These are phyloP conservation scores for Rutstroemia sp. DNA, from an alignment of 2,329 filamentous ascomycete species.

Conservation along the genomic window DNA sequence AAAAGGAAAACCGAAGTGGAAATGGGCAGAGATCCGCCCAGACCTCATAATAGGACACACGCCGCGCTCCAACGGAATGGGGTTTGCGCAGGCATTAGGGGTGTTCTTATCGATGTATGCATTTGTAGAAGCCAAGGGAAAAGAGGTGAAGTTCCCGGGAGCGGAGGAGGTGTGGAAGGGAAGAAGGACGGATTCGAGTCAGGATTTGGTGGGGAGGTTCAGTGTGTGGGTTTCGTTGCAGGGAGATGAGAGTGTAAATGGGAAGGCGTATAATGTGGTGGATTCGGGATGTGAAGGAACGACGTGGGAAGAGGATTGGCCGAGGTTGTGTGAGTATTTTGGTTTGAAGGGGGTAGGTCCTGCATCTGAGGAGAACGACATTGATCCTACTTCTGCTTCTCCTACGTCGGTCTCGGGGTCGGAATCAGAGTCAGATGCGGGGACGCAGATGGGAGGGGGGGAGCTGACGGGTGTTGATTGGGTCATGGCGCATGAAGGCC, in stretches of 20 bases:
- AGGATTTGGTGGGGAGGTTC: conserved; percentile 33
- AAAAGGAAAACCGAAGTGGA: conserved; percentile 33
- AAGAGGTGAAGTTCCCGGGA: conserved; percentile 32
- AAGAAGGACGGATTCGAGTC: conserved; percentile 32
- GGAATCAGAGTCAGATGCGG: not conserved
- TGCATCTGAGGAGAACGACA: conserved; percentile 3
- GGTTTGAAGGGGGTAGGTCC: conserved; percentile 36
- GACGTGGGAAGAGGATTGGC: conserved; percentile 39
- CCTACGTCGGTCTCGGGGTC: too few species aligned
- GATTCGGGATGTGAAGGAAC: conserved; percentile 30
- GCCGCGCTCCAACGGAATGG: conserved; percentile 37
- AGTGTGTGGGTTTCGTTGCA: conserved; percentile 36
- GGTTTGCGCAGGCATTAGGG: conserved; percentile 34
- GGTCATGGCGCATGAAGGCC: not conserved
- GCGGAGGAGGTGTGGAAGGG: conserved; percentile 29
- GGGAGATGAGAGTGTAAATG: conserved; percentile 3
- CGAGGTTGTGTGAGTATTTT: conserved; percentile 39
- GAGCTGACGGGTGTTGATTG: not conserved
- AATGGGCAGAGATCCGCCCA: conserved; percentile 37
- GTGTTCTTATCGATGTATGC: conserved; percentile 33
- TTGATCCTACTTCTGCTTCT: too few species aligned
- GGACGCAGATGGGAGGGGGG: conserved; percentile 24
- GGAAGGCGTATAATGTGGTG: conserved; percentile 36
- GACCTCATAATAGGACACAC: conserved; percentile 38
- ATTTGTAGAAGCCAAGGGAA: conserved; percentile 31